Conservation (phyloP, 495 filamentous ascomycete species). For the Annulohypoxylon moriforme region DNA sequence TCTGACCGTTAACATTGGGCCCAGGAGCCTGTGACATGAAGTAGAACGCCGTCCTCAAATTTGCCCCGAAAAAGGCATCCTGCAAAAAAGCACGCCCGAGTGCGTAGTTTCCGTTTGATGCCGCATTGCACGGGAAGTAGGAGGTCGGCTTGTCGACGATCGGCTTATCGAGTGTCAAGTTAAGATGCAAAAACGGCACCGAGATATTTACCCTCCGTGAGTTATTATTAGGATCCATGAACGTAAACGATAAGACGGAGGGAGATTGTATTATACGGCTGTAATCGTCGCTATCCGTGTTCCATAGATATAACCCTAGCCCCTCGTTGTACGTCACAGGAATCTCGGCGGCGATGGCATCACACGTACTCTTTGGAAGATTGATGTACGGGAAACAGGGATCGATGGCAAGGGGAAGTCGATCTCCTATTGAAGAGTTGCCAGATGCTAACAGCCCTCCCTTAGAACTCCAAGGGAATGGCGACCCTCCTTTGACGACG, state of each 20-base stretch:
- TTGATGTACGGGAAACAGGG: conserved; percentile 56
- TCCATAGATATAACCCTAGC: conserved; percentile 62
- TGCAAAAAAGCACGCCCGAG: conserved; percentile 66
- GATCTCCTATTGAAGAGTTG: conserved; percentile 25
- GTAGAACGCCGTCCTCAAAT: conserved; percentile 43
- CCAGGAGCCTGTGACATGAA: conserved; percentile 30
- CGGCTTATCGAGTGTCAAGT: conserved; percentile 60
- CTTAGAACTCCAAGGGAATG: conserved; percentile 29
- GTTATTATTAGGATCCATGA: conserved; percentile 42
- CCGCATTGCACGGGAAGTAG: conserved; percentile 63
- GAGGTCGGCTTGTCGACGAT: conserved; percentile 53
- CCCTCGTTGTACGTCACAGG: conserved; percentile 52
- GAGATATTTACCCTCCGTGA: conserved; percentile 56
- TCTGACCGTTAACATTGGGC: conserved; percentile 20
- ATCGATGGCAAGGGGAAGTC: conserved; percentile 17
- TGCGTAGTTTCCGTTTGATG: conserved; percentile 38
- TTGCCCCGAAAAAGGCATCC: conserved; percentile 63
- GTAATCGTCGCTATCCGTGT: conserved; percentile 55
- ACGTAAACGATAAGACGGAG: conserved; percentile 60
- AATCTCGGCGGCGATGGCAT: conserved; percentile 56
- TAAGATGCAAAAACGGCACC: conserved; percentile 61
- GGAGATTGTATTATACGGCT: conserved; percentile 54
- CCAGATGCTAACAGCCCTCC: conserved; percentile 25
- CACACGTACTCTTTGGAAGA: conserved; percentile 60
- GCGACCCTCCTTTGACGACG: conserved; percentile 30